phyloP scores from a whole-genome alignment of 108 stramenopile genomes.

The Nannochloropsis gaditana region DNA sequence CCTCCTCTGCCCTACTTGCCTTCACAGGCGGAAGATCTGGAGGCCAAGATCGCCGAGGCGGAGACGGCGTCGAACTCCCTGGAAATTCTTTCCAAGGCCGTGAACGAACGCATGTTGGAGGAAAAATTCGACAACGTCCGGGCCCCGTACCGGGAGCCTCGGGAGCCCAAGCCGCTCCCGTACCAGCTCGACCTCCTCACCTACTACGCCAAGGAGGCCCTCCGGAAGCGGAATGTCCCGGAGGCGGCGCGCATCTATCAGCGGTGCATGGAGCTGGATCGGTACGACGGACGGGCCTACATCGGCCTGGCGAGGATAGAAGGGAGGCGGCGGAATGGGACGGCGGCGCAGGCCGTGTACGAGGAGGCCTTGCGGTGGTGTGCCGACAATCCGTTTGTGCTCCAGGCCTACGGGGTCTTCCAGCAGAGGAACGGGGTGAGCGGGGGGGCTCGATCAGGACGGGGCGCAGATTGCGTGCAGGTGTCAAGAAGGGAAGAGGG shows the following conservation, averaged over 20 bases:
- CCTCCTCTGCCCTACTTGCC: conserved; percentile 4
- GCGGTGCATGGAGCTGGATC: background rate
- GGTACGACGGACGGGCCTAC: background rate
- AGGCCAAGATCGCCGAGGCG: background rate
- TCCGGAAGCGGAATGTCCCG: background rate
- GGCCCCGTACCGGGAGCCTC: background rate
- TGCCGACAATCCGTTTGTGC: background rate
- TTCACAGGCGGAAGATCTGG: background rate
- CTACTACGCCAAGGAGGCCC: background rate
- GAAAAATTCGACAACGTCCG: conserved; percentile 16
- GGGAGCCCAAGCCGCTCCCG: background rate
- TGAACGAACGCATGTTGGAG: conserved; percentile 11
- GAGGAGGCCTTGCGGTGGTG: background rate
- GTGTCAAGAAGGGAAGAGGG: no score
- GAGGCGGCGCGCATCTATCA: background rate
- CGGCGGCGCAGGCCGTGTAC: background rate
- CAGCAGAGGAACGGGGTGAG: background rate
- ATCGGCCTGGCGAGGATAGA: background rate
- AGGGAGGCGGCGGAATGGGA: background rate
- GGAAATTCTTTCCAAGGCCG: background rate
- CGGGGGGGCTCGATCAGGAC: background rate
- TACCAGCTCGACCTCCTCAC: conserved; percentile 9
- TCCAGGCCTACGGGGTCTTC: background rate
- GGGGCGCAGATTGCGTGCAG: no score
- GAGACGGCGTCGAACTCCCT: background rate